Percentiles rank a stretch among this genome's conserved stretches.
Evolutionary conservation across 2,329 filamentous ascomycete genomes (phyloP).

Genomic region (Botrytis paeoniae): DNA sequence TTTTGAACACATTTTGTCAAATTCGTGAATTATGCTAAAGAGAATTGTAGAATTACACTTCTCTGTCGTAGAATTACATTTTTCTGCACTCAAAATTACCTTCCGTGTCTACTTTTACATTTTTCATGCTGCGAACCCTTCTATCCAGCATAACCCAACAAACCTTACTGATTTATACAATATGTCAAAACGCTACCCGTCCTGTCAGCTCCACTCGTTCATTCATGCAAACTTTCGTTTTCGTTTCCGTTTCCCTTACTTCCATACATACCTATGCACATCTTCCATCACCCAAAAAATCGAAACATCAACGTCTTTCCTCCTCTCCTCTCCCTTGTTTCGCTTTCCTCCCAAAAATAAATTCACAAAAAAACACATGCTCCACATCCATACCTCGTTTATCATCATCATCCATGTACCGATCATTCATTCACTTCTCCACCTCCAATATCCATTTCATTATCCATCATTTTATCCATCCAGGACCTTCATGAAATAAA

Average conservation of each 20-base stretch:
- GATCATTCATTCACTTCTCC: not conserved
- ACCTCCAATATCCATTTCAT: not conserved
- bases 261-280: not conserved
- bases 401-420: constrained; percentile 1
- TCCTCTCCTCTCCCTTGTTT: not conserved
- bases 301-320: not conserved
- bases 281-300: not conserved
- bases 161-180: not conserved
- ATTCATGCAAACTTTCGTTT: not conserved
- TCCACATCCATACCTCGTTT: not conserved
- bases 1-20: not conserved
- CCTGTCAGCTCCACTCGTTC: not conserved
- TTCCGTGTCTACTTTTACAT: not conserved
- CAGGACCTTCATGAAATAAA: not conserved
- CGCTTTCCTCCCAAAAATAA: not conserved
- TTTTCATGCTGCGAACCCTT: not conserved
- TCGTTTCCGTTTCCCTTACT: not conserved
- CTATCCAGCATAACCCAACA: not conserved
- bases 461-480: not conserved
- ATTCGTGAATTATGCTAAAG: not conserved
- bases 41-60: too few species aligned
- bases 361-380: not conserved
- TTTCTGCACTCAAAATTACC: not conserved
- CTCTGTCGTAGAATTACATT: not conserved
- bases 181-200: not conserved